Base-by-base conservation (phyloP, 2,329 filamentous ascomycete species). In the Neurospora crassa region DNA sequence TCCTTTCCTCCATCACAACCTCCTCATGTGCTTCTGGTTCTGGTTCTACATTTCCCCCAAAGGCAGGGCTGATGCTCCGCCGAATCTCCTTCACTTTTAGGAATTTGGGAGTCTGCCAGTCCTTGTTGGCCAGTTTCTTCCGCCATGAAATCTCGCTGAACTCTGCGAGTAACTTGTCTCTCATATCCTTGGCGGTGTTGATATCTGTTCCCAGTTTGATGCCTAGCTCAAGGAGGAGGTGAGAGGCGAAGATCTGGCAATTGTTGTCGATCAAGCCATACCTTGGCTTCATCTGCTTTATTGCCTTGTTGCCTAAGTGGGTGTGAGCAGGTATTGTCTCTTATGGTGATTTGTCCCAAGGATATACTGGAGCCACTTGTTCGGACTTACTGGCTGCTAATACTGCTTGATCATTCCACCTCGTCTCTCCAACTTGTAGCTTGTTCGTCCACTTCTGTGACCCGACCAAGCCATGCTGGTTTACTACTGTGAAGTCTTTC, bases 211-310 rank as follows among this genome's bases (percentile, higher is more conserved):
- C 53, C 53, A 63, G n/a, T n/a, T 34, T 16, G 16, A 63, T 63
- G 29, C 53, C 29, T 63, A 63, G 53, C 53, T 63, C 29, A 29
- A 63, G 29, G 29, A 63, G 53, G 12, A 63, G 53, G 8, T 63
- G 29, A 16, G 24, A 34, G 53, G 85, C 86, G 72, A 85, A 88
- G 20, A 85, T 88, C 74, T 89, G 87, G 76, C 87, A 89, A 78
- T 89, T 89, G 77, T 89, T 89, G 73, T 81, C 85, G 76, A 89
- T 88, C 70, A 89, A 81, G 70, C 88, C 88, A 78, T 89, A 89
- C 0, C 80, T 84, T 0, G 86, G 82, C 11, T 82, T 81, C 76
- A 88, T 88, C 18, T 82, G 81, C 24, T 84, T 81, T 43, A 88
- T 88, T 0, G 85, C 83, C 74, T 83, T 84, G 71, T 88, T 86